Evolutionary conservation across 306 rosid genomes (phyloP).

Genomic region (Arachis stenosperma): DNA sequence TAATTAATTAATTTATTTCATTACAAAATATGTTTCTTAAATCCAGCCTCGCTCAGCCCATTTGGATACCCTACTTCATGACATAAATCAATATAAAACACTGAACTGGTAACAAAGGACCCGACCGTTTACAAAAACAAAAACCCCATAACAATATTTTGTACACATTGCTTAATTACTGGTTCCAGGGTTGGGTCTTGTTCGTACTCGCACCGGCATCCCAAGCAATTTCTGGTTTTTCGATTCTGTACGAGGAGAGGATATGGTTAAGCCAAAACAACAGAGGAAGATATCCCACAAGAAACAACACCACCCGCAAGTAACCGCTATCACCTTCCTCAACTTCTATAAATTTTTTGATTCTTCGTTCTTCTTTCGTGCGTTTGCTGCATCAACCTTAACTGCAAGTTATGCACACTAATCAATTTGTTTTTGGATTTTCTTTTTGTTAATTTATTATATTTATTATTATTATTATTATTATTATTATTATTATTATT

Average conservation of each 20-base stretch:
- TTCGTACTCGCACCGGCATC: conserved; percentile 9
- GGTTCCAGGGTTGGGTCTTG: not conserved
- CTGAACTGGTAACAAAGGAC: no score
- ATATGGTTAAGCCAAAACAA: conserved; percentile 54
- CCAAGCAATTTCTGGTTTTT: conserved; percentile 14
- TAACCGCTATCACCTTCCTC: conserved; percentile 4
- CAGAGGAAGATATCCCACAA: conserved; percentile 53
- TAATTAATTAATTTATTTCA: no score
- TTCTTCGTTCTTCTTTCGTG: not conserved
- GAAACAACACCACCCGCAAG: conserved; percentile 45
- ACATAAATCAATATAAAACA: no score
- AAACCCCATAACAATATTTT: no score
- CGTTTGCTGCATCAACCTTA: not conserved
- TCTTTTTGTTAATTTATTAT: not conserved
- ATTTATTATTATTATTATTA: no score
- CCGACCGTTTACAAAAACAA: no score
- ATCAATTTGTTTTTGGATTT: conserved; percentile 23
- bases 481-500: no score
- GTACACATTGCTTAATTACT: not conserved
- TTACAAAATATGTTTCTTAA: no score
- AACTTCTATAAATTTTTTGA: not conserved
- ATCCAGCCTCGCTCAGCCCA: no score
- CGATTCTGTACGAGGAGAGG: conserved; percentile 25
- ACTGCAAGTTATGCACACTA: not conserved
- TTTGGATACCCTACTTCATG: no score